A percentile compares a stretch with the other conserved stretches of the same genome.
phyloP scores from a whole-genome alignment of 805 yeast species.

The Yarrowia sp. region DNA sequence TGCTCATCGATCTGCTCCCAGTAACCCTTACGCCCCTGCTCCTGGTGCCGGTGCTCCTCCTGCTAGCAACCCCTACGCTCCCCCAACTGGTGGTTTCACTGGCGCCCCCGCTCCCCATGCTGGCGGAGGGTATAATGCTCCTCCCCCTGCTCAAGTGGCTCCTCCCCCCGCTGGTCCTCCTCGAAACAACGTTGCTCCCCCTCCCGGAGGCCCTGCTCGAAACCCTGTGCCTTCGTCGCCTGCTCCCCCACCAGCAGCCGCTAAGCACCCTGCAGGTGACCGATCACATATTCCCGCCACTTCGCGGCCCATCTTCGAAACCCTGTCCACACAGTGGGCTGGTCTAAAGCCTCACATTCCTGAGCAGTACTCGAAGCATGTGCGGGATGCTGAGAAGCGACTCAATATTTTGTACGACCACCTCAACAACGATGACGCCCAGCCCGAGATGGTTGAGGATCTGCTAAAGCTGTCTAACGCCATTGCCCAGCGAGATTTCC shows the following conservation, averaged over 20 bases:
- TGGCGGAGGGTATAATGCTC: conserved; percentile 11
- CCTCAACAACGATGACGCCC: conserved; percentile 67
- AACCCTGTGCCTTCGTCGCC: conserved; percentile 26
- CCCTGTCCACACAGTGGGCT: conserved; percentile 52
- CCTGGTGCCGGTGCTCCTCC: conserved; percentile 35
- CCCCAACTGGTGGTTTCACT: conserved; percentile 27
- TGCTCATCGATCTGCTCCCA: conserved; percentile 34
- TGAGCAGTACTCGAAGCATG: conserved; percentile 66
- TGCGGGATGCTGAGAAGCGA: conserved; percentile 78
- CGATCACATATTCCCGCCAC: conserved; percentile 61
- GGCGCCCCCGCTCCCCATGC: conserved; percentile 24
- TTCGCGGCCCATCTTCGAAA: conserved; percentile 56
- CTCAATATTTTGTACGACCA: conserved; percentile 71
- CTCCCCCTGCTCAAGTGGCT: conserved; percentile 29
- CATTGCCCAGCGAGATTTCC: conserved; percentile 53
- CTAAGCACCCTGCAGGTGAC: conserved; percentile 56
- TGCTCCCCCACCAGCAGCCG: conserved; percentile 34
- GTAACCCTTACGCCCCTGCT: conserved; percentile 42
- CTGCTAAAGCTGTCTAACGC: conserved; percentile 51
- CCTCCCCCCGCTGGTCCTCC: conserved; percentile 32
- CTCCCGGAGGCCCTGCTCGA: conserved; percentile 18
- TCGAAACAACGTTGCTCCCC: conserved; percentile 7
- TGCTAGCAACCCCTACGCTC: conserved; percentile 43
- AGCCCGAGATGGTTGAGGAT: conserved; percentile 52
- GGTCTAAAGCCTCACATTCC: conserved; percentile 72